Percentiles rank a stretch among this genome's conserved stretches.
These are phyloP conservation scores for Cryphonectria naterciae DNA, from an alignment of 2,329 filamentous ascomycete species.

Conservation along the genomic window DNA sequence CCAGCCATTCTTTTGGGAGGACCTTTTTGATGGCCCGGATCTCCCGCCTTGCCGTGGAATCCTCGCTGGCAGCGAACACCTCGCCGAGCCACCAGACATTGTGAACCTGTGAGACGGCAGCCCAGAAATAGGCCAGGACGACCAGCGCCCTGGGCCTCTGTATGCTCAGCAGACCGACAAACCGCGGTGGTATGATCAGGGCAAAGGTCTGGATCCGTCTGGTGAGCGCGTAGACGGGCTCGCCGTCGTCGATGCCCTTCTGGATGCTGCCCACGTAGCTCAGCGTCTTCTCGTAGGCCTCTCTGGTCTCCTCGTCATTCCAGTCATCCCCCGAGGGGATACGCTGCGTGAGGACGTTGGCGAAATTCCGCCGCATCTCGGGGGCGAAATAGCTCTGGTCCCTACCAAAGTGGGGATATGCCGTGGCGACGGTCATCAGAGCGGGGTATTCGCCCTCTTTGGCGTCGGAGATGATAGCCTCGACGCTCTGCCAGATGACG, in stretches of 20 bases:
- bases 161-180: slow-evolving; percentile 33
- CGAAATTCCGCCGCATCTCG: slow-evolving; percentile 31
- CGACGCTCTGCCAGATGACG: slow-evolving; percentile 35
- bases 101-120: slow-evolving; percentile 32
- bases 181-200: slow-evolving; percentile 33
- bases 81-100: slow-evolving; percentile 36
- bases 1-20: slow-evolving; percentile 32
- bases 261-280: slow-evolving; percentile 37
- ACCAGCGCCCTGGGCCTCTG: slow-evolving; percentile 35
- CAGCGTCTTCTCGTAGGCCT: slow-evolving; percentile 36
- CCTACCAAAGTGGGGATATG: slow-evolving; percentile 39
- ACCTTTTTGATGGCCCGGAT: slow-evolving; percentile 34
- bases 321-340: slow-evolving; percentile 31
- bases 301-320: slow-evolving; percentile 32
- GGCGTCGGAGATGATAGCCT: slow-evolving; percentile 40
- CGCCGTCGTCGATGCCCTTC: slow-evolving; percentile 34
- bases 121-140: slow-evolving; percentile 36
- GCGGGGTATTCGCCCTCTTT: slow-evolving; percentile 48
- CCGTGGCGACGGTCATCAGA: slow-evolving; percentile 47
- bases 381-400: slow-evolving; percentile 36
- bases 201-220: slow-evolving; percentile 36
- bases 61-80: slow-evolving; percentile 23
- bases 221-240: slow-evolving; percentile 38
- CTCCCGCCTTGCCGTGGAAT: slow-evolving; percentile 34
- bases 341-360: slow-evolving; percentile 31